phyloP scores from a whole-genome alignment of 1,284 basidiomycete genomes.

The Laetiporus sulphureus region DNA sequence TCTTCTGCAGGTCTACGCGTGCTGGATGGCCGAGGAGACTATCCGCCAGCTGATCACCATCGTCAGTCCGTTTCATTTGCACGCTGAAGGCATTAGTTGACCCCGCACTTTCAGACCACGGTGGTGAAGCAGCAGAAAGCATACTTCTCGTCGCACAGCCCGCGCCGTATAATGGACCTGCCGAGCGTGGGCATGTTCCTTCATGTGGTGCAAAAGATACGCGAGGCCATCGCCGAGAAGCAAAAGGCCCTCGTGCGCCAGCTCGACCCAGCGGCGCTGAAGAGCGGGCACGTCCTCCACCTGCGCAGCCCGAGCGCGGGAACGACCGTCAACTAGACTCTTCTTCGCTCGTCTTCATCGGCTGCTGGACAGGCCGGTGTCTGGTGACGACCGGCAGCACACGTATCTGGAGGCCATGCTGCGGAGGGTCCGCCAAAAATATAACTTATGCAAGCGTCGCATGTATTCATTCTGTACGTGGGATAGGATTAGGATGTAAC shows the following conservation, averaged over 20 bases:
- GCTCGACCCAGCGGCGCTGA: too few relatives aligned
- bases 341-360: too few relatives aligned
- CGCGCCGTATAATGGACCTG: conserved; percentile 44
- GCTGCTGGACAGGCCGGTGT: too few relatives aligned
- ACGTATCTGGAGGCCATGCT: too few relatives aligned
- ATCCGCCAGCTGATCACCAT: conserved; percentile 43
- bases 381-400: too few relatives aligned
- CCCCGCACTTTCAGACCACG: conserved; percentile 32
- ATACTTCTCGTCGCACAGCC: conserved; percentile 34
- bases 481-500: too few relatives aligned
- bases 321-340: too few relatives aligned
- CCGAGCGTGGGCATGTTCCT: conserved; percentile 39
- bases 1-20: conserved; percentile 39
- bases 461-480: too few relatives aligned
- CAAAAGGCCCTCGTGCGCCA: conserved; percentile 1
- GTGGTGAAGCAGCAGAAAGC: conserved; percentile 44
- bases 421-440: too few relatives aligned
- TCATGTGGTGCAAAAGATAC: conserved; percentile 33
- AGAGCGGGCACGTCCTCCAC: too few relatives aligned
- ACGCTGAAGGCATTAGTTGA: neutral
- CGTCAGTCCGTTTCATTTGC: conserved; percentile 30
- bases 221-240: conserved; percentile 29
- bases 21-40: conserved; percentile 37
- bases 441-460: too few relatives aligned
- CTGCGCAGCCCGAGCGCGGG: too few relatives aligned